phyloP scores from a whole-genome alignment of 805 yeast species.

The Wickerhamomyces rabaulensis region DNA sequence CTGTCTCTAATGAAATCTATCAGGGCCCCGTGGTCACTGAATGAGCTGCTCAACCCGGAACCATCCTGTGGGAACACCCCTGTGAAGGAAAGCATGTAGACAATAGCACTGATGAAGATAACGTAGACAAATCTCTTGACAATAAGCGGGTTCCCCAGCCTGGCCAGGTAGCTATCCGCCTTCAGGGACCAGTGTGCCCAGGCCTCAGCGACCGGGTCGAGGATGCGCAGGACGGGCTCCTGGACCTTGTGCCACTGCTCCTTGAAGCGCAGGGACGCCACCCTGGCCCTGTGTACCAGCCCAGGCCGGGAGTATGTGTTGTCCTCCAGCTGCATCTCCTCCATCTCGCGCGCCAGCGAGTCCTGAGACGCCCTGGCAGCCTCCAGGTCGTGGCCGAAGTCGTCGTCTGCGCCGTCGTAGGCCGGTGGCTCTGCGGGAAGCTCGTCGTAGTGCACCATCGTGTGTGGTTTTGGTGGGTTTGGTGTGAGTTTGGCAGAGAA shows the following conservation, averaged over 20 bases:
- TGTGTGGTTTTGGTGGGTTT: not conserved
- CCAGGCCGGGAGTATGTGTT: constrained; percentile 2
- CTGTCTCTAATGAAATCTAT: constrained; percentile 42
- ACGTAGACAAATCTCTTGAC: constrained; percentile 75
- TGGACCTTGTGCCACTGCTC: not conserved
- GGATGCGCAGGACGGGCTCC: constrained; percentile 21
- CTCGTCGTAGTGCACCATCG: constrained; percentile 9
- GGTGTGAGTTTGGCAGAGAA: not conserved
- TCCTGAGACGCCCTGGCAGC: constrained; percentile 1
- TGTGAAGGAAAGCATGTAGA: constrained; percentile 54
- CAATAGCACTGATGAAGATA: constrained; percentile 49
- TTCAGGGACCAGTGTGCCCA: constrained; percentile 30
- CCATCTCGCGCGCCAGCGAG: constrained; percentile 6
- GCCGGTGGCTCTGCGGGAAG: constrained; percentile 30
- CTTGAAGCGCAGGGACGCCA: not conserved
- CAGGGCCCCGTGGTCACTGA: constrained; percentile 54
- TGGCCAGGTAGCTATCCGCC: constrained; percentile 53
- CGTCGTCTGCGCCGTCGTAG: constrained; percentile 11
- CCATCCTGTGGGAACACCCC: constrained; percentile 45
- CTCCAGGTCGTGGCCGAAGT: not conserved
- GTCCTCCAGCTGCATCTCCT: constrained; percentile 38
- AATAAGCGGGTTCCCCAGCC: constrained; percentile 82
- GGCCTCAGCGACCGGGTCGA: constrained; percentile 43
- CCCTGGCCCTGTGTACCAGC: constrained; percentile 1
- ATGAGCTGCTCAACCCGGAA: constrained; percentile 45